A percentile compares a stretch with the other conserved stretches of the same genome.
Conservation (phyloP, 345 rosid species). For the Punica granatum region DNA sequence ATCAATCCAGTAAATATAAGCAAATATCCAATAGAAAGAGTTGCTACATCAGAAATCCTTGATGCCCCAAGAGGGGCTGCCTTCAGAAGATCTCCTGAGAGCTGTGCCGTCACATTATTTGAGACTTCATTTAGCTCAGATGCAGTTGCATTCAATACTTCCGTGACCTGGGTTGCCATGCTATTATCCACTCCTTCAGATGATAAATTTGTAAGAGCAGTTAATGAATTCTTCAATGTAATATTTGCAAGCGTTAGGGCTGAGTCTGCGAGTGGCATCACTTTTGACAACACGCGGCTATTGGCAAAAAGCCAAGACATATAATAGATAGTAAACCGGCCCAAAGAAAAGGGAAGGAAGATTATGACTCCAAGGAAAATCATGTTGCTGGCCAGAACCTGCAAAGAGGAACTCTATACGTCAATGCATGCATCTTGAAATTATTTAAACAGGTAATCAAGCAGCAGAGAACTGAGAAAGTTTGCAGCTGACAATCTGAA, state of each 20-base stretch:
- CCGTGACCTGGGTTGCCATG: constrained; percentile 50
- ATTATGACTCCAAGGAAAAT: constrained; percentile 97
- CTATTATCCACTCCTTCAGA: constrained; percentile 58
- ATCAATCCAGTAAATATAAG: constrained; percentile 63
- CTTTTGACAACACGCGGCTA: constrained; percentile 61
- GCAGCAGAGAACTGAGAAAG: neutral
- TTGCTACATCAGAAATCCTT: constrained; percentile 88
- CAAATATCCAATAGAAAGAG: constrained; percentile 88
- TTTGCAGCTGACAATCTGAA: neutral
- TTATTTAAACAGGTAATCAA: neutral
- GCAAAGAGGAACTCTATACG: constrained; percentile 19
- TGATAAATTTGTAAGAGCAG: constrained; percentile 70
- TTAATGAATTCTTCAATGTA: constrained; percentile 60
- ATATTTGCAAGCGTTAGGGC: constrained; percentile 68
- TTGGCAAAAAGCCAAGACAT: constrained; percentile 78
- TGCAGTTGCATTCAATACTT: constrained; percentile 53
- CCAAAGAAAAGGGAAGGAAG: constrained; percentile 86
- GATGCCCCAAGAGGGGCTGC: constrained; percentile 57
- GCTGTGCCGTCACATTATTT: constrained; percentile 42
- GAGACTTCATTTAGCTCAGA: constrained; percentile 48
- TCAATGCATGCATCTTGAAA: constrained; percentile 2
- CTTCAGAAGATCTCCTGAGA: constrained; percentile 56
- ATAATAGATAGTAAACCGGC: constrained; percentile 66
- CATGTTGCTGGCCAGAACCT: constrained; percentile 99
- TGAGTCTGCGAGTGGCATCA: constrained; percentile 57